These are phyloP conservation scores for Fusarium sp. DNA, from an alignment of 2,329 filamentous ascomycete genomes.

Conservation along the genomic window DNA sequence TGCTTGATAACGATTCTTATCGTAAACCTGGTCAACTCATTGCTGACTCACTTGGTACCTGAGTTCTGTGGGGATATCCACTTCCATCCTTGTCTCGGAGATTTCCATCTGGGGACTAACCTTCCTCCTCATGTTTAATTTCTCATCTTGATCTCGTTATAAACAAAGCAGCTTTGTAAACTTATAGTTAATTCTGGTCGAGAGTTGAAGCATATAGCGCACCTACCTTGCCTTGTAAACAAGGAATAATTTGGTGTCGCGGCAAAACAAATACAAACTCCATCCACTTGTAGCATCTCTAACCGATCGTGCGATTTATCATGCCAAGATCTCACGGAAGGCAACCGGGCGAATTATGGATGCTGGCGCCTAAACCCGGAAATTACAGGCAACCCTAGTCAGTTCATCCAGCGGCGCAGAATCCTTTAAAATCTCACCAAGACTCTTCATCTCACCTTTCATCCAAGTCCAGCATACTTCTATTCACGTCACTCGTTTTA, in stretches of 20 bases:
- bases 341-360: neutral
- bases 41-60: rapidly evolving
- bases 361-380: slow-evolving; percentile 1
- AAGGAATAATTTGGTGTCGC: rapidly evolving
- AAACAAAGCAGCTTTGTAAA: no score
- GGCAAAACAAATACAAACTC: neutral
- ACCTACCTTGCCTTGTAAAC: neutral
- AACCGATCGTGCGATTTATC: neutral
- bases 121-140: no score
- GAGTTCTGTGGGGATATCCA: neutral
- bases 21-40: rapidly evolving
- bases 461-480: neutral
- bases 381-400: neutral
- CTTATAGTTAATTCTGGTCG: no score
- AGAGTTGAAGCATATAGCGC: no score
- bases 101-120: neutral
- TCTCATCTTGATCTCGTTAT: neutral
- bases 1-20: neutral
- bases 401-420: neutral
- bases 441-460: neutral
- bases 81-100: neutral
- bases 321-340: neutral
- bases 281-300: rapidly evolving
- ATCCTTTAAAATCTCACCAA: neutral
- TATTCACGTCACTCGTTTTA: neutral